These are phyloP conservation scores for Pseudotsuga menziesii DNA, from an alignment of 75 land plant species.

Conservation along the genomic window DNA sequence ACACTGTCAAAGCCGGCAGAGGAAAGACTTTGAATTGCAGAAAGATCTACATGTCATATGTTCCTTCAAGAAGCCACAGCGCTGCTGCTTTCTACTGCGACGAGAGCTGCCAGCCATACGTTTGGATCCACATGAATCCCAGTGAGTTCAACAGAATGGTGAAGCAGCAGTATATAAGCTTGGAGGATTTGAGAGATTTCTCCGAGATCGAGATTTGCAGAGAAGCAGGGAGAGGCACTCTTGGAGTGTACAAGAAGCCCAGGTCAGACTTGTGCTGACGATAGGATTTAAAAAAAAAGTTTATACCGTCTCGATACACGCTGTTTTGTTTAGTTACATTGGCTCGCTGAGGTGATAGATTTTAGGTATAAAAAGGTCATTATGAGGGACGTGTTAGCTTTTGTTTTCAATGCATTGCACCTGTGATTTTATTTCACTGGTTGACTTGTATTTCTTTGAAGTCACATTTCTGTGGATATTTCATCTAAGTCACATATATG, in stretches of 20 bases:
- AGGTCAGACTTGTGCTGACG: slow-evolving; percentile 3
- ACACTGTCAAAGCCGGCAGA: slow-evolving; percentile 9
- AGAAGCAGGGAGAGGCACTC: not conserved
- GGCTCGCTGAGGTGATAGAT: too few relatives aligned
- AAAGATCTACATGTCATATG: slow-evolving; percentile 6
- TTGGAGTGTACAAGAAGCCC: slow-evolving; percentile 5
- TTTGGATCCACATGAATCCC: slow-evolving; percentile 13
- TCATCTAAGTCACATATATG: too few relatives aligned
- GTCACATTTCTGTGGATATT: too few relatives aligned
- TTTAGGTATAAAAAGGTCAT: too few relatives aligned
- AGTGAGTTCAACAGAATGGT: slow-evolving; percentile 8
- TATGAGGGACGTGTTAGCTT: too few relatives aligned
- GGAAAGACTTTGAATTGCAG: slow-evolving; percentile 6
- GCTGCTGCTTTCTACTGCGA: not conserved
- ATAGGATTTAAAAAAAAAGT: not conserved
- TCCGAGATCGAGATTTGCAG: slow-evolving; percentile 9
- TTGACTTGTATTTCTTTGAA: too few relatives aligned
- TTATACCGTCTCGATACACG: too few relatives aligned
- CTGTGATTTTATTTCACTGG: too few relatives aligned
- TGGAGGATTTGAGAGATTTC: slow-evolving; percentile 8
- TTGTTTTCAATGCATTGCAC: too few relatives aligned
- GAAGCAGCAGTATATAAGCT: slow-evolving; percentile 13
- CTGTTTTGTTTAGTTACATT: too few relatives aligned
- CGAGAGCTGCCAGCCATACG: slow-evolving; percentile 10
- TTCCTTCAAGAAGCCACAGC: not conserved